These are phyloP conservation scores for Zygotorulaspora florentina DNA, from an alignment of 805 yeast genomes.

Conservation along the genomic window DNA sequence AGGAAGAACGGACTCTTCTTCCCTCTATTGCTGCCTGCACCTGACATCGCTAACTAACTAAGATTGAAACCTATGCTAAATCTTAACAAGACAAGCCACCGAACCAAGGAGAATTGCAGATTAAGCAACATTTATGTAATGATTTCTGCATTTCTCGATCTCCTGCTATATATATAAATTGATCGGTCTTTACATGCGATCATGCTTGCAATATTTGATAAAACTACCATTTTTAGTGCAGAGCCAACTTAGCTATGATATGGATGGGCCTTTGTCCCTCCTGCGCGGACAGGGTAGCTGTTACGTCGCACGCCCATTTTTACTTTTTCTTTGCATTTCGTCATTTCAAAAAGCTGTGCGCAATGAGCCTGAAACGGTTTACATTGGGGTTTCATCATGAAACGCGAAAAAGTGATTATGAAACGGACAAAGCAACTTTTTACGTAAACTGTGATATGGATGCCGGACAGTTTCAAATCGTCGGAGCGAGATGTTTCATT, in stretches of 20 bases:
- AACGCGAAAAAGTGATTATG: not conserved
- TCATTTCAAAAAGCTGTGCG: not conserved
- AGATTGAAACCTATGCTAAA: not conserved
- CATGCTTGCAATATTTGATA: too few relatives aligned
- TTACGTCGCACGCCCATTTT: not conserved
- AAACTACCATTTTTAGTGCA: too few relatives aligned
- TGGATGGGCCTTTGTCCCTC: not conserved
- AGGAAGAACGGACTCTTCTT: slow-evolving; percentile 6
- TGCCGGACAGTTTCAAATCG: too few relatives aligned
- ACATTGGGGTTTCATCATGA: too few relatives aligned
- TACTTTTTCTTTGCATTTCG: slow-evolving; percentile 1
- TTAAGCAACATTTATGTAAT: not conserved
- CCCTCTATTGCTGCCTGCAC: not conserved
- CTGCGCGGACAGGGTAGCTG: not conserved
- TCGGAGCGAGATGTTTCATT: not conserved
- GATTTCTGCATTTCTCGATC: not conserved
- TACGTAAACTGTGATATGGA: not conserved
- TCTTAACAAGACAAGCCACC: not conserved
- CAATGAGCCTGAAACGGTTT: not conserved
- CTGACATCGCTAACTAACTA: slow-evolving; percentile 3
- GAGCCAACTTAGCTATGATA: not conserved
- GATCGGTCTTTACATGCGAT: too few relatives aligned
- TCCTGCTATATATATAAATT: not conserved
- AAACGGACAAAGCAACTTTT: not conserved
- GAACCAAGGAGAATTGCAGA: too few relatives aligned